Evolutionary conservation across 148 eudicot genomes (phyloP), one percentile per base, ranked within the genome.

Genomic region (Vaccinium macrocarpon): DNA sequence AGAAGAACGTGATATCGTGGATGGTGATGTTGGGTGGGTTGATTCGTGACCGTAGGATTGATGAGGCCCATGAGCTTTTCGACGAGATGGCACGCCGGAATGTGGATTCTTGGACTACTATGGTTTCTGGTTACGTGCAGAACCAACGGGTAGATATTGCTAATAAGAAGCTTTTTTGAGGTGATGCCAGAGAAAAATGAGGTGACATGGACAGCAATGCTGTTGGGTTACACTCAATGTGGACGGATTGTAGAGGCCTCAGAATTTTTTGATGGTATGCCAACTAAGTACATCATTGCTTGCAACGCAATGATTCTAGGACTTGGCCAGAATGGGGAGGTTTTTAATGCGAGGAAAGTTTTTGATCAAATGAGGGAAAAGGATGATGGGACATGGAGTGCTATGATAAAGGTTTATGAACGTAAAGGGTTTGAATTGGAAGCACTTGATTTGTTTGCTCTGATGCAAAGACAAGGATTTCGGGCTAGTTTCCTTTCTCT

Each of bases 141-240:
- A 82, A 88, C 48, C 52, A 82, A 46, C 88, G 82, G 82, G 87
- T 91, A n/a, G 90, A 90, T 72, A 79, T 87, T 82, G 93, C 90
- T 25, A 90, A 91, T 25, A 90, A 91, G 83, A 91, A 91, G 85
- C 91, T 90, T 79, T 79, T 91, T 91, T 79, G 93, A 91, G 85
- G 90, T 90, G 74, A 91, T 91, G 93, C 93, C 91, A 1, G 89
- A 84, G 84, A 91, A 86, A 79, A 91, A 91, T 68, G 93, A 91
- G 82, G 90, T 90, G 51, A 84, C 90, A 16, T 91, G 93, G 93
- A 88, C 91, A 13, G 89, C 90, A 3, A 91, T 91, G 93, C 79
- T 91, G 53, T 88, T 88, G 89, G 91, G 93, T 84, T 90, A 91
- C 78, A 83, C 88, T 78, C 91, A 80, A 27, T 84, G 85, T 78